Evolutionary conservation across 1,284 basidiomycete genomes (phyloP).

Genomic region (Phylloporus sp.): DNA sequence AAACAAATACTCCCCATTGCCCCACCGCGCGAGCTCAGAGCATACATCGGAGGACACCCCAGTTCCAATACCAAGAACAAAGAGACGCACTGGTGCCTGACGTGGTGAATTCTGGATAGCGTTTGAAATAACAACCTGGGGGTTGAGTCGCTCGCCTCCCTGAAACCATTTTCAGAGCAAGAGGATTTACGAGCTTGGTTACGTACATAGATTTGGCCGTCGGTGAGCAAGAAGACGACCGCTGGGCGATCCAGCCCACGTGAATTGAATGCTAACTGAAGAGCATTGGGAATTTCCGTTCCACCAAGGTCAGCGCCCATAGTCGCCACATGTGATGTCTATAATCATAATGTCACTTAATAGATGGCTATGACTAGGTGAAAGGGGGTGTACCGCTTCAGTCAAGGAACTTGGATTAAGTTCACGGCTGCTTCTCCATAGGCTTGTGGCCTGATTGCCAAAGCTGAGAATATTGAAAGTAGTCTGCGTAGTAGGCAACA

Average conservation of each 20-base stretch:
- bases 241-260: constrained; percentile 42
- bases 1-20: constrained; percentile 52
- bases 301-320: constrained; percentile 51
- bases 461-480: constrained; percentile 58
- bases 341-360: constrained; percentile 16
- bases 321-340: constrained; percentile 38
- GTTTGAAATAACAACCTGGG: constrained; percentile 32
- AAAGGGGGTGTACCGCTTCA: constrained; percentile 42
- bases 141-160: constrained; percentile 23
- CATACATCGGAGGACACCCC: constrained; percentile 54
- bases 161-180: constrained; percentile 17
- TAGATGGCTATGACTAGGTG: neutral
- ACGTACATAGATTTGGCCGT: constrained; percentile 46
- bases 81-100: constrained; percentile 48
- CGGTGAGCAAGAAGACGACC: constrained; percentile 57
- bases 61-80: constrained; percentile 59
- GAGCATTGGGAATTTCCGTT: constrained; percentile 49
- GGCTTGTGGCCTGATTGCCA: constrained; percentile 31
- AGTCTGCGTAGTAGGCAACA: constrained; percentile 37
- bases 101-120: constrained; percentile 32
- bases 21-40: constrained; percentile 51
- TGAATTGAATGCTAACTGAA: constrained; percentile 31
- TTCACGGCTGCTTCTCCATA: constrained; percentile 43
- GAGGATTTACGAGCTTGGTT: neutral
- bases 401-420: constrained; percentile 41